Percentiles rank a stretch among this genome's conserved stretches.
Conservation (phyloP, 768 basidiomycete species). For the Ramaria sp. region DNA sequence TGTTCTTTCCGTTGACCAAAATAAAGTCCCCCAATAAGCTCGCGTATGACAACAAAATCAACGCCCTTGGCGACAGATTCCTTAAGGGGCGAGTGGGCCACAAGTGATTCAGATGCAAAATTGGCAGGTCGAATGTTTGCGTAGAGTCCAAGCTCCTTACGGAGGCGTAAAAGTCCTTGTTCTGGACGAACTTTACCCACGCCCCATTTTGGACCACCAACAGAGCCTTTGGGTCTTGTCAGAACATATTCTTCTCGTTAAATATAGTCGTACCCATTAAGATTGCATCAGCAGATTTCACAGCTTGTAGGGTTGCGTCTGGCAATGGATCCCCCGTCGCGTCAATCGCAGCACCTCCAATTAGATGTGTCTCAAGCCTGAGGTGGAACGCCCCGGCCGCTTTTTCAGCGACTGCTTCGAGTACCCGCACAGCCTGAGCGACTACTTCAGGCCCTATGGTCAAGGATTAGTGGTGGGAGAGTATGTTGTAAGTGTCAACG, state of each 20-base stretch:
- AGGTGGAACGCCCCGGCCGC: slow-evolving; percentile 54
- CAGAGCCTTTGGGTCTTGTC: slow-evolving; percentile 54
- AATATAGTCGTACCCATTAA: slow-evolving; percentile 60
- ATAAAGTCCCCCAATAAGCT: slow-evolving; percentile 94
- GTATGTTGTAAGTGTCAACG: slow-evolving; percentile 11
- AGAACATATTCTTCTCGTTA: not conserved
- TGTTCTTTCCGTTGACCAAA: slow-evolving; percentile 91
- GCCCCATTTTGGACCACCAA: slow-evolving; percentile 99
- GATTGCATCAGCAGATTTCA: slow-evolving; percentile 89
- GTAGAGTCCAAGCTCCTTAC: slow-evolving; percentile 90
- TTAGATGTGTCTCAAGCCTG: slow-evolving; percentile 61
- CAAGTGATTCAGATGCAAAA: slow-evolving; percentile 84
- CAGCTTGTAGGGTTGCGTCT: slow-evolving; percentile 73
- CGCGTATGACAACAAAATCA: slow-evolving; percentile 89
- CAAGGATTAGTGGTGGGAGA: not conserved
- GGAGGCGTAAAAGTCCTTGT: slow-evolving; percentile 74
- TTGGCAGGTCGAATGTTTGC: slow-evolving; percentile 97
- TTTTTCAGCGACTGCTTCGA: slow-evolving; percentile 56
- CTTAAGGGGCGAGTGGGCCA: slow-evolving; percentile 83
- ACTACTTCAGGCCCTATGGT: slow-evolving; percentile 80
- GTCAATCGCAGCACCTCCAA: slow-evolving; percentile 94
- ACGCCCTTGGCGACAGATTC: slow-evolving; percentile 72
- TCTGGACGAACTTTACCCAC: slow-evolving; percentile 87
- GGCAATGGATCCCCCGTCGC: slow-evolving; percentile 78
- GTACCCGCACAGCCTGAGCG: slow-evolving; percentile 71